Evolutionary conservation across 371 early-diverging fungal genomes (phyloP), one percentile per base, ranked within the genome.

Genomic region (Synchytrium microbalum): DNA sequence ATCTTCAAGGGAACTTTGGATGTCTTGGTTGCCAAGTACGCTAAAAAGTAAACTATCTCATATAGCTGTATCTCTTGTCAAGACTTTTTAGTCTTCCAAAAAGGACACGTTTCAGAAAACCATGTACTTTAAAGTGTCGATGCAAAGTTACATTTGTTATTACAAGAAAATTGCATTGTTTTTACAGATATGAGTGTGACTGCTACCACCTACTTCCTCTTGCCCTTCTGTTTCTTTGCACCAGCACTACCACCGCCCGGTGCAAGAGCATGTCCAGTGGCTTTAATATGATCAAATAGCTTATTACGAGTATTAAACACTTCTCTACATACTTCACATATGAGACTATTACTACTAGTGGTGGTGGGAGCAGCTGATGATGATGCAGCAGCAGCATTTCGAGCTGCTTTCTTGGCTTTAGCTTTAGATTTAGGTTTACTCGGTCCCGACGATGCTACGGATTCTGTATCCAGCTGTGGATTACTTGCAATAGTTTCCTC

Each of bases 261-360:
- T 10, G 86, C 85, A 14, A 79, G 64, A 0, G 91, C 90, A 71
- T 92, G 92, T 2, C 89, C 89, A 2, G 84, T 84, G 16, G 64
- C 74, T 59, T 86, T 84, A 58, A 91, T 84, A 66, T 92, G 92
- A 0, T 72, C 69, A 74, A 91, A 92, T 2, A 92, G 70, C 64
- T 84, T 82, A 64, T 85, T 89, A 58, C 88, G 78, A 10, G 86
- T 78, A 13, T 76, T 60, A 73, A 86, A 91, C 31, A 64, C 71
- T 5, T 70, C 75, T 0, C 67, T 63, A 69, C 92, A 92, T 0
- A 87, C 85, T 60, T 86, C 86, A 71, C 92, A 92, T 1, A n/a
- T 32, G 27, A 63, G 68, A n/a, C 62, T 66, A 10, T 59, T 55
- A 24, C 54, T 67, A 67, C 28, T 29, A 64, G 59, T 72, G 62